Conservation (phyloP, 106 monocot genomes). For the Allium fistulosum region DNA sequence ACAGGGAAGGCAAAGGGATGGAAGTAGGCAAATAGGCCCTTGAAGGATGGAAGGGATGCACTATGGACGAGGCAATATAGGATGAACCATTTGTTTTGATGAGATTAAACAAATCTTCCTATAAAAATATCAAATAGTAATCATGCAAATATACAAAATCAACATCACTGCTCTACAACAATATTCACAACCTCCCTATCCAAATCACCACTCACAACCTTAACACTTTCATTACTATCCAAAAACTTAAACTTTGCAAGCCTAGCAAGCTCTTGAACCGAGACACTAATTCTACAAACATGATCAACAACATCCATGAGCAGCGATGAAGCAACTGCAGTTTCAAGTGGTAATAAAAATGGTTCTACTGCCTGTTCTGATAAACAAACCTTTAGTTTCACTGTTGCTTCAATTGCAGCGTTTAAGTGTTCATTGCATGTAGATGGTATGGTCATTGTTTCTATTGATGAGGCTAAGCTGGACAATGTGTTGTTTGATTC, state of each 20-base stretch:
- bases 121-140: too few relatives aligned
- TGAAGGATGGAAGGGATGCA: too few relatives aligned
- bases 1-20: too few relatives aligned
- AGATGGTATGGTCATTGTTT: slow-evolving; percentile 18
- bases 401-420: background rate
- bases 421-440: background rate
- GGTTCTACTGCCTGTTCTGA: background rate
- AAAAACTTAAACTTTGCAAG: background rate
- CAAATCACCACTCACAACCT: background rate
- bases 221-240: background rate
- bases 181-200: background rate
- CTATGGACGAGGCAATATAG: too few relatives aligned
- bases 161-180: slow-evolving; percentile 2
- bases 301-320: background rate
- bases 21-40: too few relatives aligned
- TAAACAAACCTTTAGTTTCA: background rate
- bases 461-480: slow-evolving; percentile 34
- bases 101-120: too few relatives aligned
- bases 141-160: too few relatives aligned
- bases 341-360: background rate
- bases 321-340: background rate
- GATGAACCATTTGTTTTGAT: too few relatives aligned
- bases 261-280: slow-evolving; percentile 1
- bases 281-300: background rate
- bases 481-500: slow-evolving; percentile 31